Percentiles rank a stretch among this genome's conserved stretches.
Conservation (phyloP, 495 filamentous ascomycete genomes). For the Halenospora varia region DNA sequence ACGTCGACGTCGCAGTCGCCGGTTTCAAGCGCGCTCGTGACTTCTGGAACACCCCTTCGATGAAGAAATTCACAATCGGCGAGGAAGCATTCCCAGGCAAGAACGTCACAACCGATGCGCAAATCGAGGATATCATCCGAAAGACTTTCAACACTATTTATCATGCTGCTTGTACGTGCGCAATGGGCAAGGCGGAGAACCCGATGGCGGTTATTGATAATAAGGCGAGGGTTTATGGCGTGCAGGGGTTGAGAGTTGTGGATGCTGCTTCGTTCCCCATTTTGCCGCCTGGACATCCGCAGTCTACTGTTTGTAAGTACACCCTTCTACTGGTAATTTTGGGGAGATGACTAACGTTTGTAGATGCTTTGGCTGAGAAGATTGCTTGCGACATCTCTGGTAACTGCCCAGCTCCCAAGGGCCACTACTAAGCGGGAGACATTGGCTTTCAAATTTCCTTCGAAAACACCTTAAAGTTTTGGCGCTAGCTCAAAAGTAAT, state of each 20-base stretch:
- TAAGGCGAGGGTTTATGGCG: constrained; percentile 44
- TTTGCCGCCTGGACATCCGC: constrained; percentile 51
- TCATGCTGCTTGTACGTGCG: constrained; percentile 48
- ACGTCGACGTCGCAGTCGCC: constrained; percentile 48
- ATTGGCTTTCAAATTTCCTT: too few species aligned
- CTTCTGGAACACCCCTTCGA: constrained; percentile 30
- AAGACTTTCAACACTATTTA: constrained; percentile 37
- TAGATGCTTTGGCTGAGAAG: constrained; percentile 52
- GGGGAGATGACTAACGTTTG: neutral
- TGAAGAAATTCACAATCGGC: constrained; percentile 38
- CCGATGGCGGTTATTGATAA: constrained; percentile 47
- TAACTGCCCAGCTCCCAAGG: too few species aligned
- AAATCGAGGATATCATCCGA: constrained; percentile 44
- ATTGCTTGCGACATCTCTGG: constrained; percentile 53
- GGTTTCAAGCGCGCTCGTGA: constrained; percentile 48
- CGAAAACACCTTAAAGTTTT: too few species aligned
- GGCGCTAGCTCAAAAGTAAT: too few species aligned
- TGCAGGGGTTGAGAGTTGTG: constrained; percentile 49
- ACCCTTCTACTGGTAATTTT: neutral
- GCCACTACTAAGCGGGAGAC: too few species aligned
- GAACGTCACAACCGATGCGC: constrained; percentile 40
- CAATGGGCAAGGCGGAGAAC: constrained; percentile 48
- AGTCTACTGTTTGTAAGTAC: constrained; percentile 33
- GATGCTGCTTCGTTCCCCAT: constrained; percentile 56
- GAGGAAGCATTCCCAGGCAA: constrained; percentile 44